A percentile compares a stretch with the other conserved stretches of the same genome.
These are phyloP conservation scores for Elaeis oleifera DNA, from an alignment of 202 grass and related monocot genomes.

Conservation along the genomic window DNA sequence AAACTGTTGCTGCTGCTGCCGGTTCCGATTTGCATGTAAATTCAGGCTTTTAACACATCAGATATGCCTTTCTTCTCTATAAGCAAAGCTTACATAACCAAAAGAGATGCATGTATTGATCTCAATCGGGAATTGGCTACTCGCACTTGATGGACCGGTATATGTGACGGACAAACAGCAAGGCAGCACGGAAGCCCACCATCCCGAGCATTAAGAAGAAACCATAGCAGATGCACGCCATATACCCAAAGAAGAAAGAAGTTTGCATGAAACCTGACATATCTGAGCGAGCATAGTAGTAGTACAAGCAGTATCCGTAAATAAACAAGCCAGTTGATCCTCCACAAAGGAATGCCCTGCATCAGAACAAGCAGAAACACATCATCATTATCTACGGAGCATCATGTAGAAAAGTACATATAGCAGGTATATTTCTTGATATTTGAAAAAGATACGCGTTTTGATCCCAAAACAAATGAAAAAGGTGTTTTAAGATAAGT, in stretches of 20 bases:
- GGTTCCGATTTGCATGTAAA: no score
- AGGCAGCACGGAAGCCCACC: slow-evolving; percentile 79
- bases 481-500: no score
- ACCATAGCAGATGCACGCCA: slow-evolving; percentile 97
- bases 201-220: slow-evolving; percentile 97
- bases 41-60: no score
- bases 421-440: no score
- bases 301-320: slow-evolving; percentile 92
- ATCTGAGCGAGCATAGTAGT: slow-evolving; percentile 85
- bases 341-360: slow-evolving; percentile 84
- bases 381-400: no score
- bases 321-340: slow-evolving; percentile 95
- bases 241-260: slow-evolving; percentile 99
- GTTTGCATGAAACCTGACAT: slow-evolving; percentile 99
- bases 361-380: slow-evolving; percentile 1
- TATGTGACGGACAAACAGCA: slow-evolving; percentile 97
- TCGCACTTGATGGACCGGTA: slow-evolving; percentile 99
- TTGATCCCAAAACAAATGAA: no score
- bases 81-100: no score
- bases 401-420: not conserved
- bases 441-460: no score
- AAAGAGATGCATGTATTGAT: not conserved
- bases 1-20: no score
- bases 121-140: slow-evolving; percentile 11
- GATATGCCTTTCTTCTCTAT: no score